These are phyloP conservation scores for Grosmannia huntii DNA, from an alignment of 2,329 filamentous ascomycete species.

Conservation along the genomic window DNA sequence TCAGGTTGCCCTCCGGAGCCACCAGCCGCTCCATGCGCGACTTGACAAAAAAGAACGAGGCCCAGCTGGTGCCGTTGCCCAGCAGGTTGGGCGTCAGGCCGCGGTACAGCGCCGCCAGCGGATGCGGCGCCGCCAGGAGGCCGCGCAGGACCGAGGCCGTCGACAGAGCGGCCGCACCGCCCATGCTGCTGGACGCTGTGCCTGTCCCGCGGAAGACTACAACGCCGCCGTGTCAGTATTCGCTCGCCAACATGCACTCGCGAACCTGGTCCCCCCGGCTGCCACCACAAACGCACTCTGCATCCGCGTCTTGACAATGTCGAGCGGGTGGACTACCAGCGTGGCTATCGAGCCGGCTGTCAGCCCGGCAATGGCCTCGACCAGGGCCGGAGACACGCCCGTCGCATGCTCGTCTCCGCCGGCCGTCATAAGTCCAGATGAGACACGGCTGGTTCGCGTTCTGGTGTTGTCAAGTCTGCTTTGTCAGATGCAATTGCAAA, in stretches of 20 bases:
- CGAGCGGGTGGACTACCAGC: slow-evolving; percentile 78
- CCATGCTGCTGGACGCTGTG: slow-evolving; percentile 15
- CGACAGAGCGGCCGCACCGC: slow-evolving; percentile 22
- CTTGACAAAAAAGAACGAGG: slow-evolving; percentile 78
- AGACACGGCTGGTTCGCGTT: neutral
- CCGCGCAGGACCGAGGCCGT: slow-evolving; percentile 40
- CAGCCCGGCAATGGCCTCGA: slow-evolving; percentile 84
- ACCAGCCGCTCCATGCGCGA: slow-evolving; percentile 37
- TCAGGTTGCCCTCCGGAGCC: slow-evolving; percentile 27
- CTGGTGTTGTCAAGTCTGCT: neutral
- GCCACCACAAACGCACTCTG: slow-evolving; percentile 47
- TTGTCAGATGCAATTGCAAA: too few species aligned
- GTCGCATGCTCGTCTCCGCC: slow-evolving; percentile 30
- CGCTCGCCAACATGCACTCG: too few species aligned
- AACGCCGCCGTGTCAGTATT: neutral
- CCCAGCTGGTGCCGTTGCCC: slow-evolving; percentile 85
- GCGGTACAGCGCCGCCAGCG: slow-evolving; percentile 65
- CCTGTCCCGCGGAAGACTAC: slow-evolving; percentile 38
- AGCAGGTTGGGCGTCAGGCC: slow-evolving; percentile 82
- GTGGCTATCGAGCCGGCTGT: slow-evolving; percentile 80
- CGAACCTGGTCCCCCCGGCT: too few species aligned
- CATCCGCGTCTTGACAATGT: slow-evolving; percentile 91
- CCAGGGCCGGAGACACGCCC: slow-evolving; percentile 59
- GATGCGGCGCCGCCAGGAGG: slow-evolving; percentile 35
- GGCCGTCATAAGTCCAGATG: neutral